phyloP scores from a whole-genome alignment of 106 monocot species.

The Cymbidium sinense region DNA sequence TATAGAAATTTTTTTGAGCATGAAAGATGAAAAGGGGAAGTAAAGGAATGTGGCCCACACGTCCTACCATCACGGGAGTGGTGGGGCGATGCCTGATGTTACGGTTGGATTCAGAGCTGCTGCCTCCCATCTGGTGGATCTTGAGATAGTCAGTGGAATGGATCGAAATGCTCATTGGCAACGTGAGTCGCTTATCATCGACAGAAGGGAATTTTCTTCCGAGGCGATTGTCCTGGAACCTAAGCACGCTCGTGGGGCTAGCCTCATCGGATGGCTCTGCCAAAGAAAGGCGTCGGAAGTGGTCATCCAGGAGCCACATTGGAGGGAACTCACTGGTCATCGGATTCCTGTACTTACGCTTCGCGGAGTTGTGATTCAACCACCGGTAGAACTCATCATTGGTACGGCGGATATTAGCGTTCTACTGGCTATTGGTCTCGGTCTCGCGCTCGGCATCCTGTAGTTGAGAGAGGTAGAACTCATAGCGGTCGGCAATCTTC shows the following conservation, averaged over 20 bases:
- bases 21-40: background rate
- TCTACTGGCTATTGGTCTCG: constrained; percentile 57
- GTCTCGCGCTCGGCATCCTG: constrained; percentile 51
- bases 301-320: constrained; percentile 26
- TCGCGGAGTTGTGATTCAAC: constrained; percentile 20
- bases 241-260: constrained; percentile 53
- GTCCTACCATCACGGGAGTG: constrained; percentile 23
- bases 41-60: background rate
- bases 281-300: constrained; percentile 34
- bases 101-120: constrained; percentile 7
- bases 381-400: constrained; percentile 54
- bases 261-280: constrained; percentile 6
- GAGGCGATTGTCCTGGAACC: constrained; percentile 6
- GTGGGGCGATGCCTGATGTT: constrained; percentile 22
- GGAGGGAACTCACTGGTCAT: background rate
- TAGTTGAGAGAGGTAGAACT: constrained; percentile 68
- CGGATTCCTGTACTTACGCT: background rate
- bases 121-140: constrained; percentile 16
- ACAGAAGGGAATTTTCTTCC: background rate
- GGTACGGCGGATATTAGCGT: constrained; percentile 54
- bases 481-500: constrained; percentile 52
- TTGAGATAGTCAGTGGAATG: constrained; percentile 72
- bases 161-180: constrained; percentile 88
- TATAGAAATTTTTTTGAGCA: background rate
- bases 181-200: constrained; percentile 11